Base-by-base conservation (phyloP, 2,329 filamentous ascomycete genomes). In the Colletotrichum lupini region DNA sequence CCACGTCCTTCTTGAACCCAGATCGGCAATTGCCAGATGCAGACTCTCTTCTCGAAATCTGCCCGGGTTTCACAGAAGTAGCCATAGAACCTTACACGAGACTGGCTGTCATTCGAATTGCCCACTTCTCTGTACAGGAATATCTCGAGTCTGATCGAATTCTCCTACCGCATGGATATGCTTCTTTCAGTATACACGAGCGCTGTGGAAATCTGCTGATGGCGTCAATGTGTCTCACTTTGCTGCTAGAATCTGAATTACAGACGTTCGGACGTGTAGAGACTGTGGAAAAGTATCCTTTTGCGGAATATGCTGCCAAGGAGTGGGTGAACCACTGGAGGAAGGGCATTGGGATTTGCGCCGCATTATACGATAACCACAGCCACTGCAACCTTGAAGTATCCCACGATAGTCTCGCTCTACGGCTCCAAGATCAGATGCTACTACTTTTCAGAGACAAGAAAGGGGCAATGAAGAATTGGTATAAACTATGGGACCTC, bases 51-150 rank as follows among this genome's bases (percentile, higher is more conserved):
- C 42, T 9, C 1, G 42, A 46, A 8, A 46, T 46, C 1, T 46
- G 42, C 42, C 42, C 42, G 9, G 42, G 42, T 1, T 46, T 46
- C 16, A 9, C 6, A 2, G 42, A 46, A 4, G 5, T 19, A 46
- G 5, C 16, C 16, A 1, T n/a, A 1, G 5, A 46, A 4, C 16
- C 14, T 8, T 1, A n/a, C 5, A 7, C 14, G 19, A 2, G 3
- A 6, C 2, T 3, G 4, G 5, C 0, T 2, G 5, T 46, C 5
- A n/a, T 46, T 8, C 16, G 42, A 1, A 46, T 46, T n/a, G 42
- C 42, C 2, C 42, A 46, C 7, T 46, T 46, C 16, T 46, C 42
- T 46, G 19, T 46, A 4, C 19, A 46, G 7, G 42, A 46, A 46
- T 46, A 46, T n/a, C 42, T 46, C 19, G 42, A 46, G 0, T 46